Base-by-base conservation (phyloP, 768 basidiomycete genomes). In the Kondoa subrosea region DNA sequence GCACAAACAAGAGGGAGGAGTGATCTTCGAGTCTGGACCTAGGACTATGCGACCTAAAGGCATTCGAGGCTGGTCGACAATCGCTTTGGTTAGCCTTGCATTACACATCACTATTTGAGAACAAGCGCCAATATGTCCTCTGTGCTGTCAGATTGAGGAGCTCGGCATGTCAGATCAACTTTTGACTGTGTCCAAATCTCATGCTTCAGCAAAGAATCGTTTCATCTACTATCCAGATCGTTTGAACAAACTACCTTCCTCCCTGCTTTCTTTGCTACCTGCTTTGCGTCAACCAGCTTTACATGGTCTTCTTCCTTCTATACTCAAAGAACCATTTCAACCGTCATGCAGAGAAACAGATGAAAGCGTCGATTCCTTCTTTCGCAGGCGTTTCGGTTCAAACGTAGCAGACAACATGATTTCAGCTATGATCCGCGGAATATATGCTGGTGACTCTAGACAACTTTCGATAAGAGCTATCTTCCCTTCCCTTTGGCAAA, bases 391-490 rank as follows among this genome's bases (percentile, higher is more conserved):
- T 27, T 87, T 95, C 67, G 88, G 89, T 0, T 75, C 80, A 3
- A 76, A 80, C 1, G 83, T 92, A 72, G 89, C 92, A 0, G 82
- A 84, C 17, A 81, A 82, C 1, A 81, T 96, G 66, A 84, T 87
- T 56, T 89, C 81, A 34, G 86, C 92, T 0, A 79, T 95, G 68
- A 84, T 91, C 0, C 92, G 95, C 73, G 93, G 93, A 0, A 87
- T 97, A 66, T 96, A 96, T 75, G 91, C 90, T 1, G 84, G 89
- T 0, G 90, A 93, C 73, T 83, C 91, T 1, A 79, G 87, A 1
- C 73, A 79, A 56, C 77, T 97, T 21, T 89, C 88, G 68, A 80
- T 90, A 1, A 82, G 85, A 1, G 81, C 89, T 1, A 83, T 89
- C 1, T 89, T 95, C 73, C 86, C 88, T 0, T 78, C 80, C 1